Base-by-base conservation (phyloP, 805 yeast genomes). In the Candida qinlingensis region DNA sequence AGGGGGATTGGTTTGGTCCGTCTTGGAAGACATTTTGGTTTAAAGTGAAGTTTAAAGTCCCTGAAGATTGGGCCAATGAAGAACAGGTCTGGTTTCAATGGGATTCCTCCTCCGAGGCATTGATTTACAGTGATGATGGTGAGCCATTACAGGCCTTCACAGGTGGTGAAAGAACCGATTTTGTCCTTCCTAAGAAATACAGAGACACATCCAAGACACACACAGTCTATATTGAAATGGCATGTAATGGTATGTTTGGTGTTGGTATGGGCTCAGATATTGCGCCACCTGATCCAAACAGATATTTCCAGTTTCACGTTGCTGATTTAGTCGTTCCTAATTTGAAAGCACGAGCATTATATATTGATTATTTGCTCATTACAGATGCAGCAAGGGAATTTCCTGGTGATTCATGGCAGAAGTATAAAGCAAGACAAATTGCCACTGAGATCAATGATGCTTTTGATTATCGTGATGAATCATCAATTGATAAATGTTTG, bases 11-110 rank as follows among this genome's bases (percentile, higher is more conserved):
- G 7, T 89, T 87, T 64, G 97, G 98, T 0, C 99, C 99, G 4
- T 85, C 95, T 11, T 92, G 99, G 99, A 84, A 92, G 50, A 86
- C 98, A 1, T 95, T 89, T 54, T 92, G 99, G 99, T 89, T 94
- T 67, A 77, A 80, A 56, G 69, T 92, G 25, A 67, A 74, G 11
- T 67, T 87, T 49, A 69, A 71, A n/a, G 70, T 92, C 5, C 96
- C 96, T 0, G 55, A 70, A 12, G 63, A 72, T 3, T 70, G 77
- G 74, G 55, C 68, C 8, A 62, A 71, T 26, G 72, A 74, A 12
- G 58, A 61, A 10, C 74, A 72, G 49, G 75, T 88, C 37, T 69
- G 84, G 46, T 77, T 87, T 50, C 83, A 88, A 53, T 91, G 95
- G 88, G 96, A 92, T 63, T 81, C 90, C 43, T 79, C 81, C 46